Percentiles rank a stretch among this genome's conserved stretches.
These are phyloP conservation scores for Grifola frondosa DNA, from an alignment of 1,284 basidiomycete genomes.

Conservation along the genomic window DNA sequence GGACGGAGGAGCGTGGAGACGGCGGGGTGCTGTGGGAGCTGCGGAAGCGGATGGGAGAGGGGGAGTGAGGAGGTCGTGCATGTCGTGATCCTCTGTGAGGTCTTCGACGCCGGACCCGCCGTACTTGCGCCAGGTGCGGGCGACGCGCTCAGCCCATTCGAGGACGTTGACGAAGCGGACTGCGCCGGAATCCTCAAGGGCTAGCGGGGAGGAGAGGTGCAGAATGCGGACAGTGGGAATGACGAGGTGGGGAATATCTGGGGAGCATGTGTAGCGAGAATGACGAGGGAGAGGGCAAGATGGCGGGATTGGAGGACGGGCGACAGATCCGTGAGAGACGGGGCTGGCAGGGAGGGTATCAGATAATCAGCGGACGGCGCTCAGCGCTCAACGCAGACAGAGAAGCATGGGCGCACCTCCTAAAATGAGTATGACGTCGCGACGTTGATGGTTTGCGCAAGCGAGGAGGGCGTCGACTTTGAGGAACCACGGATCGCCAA, in stretches of 20 bases:
- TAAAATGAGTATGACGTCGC: slow-evolving; percentile 49
- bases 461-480: slow-evolving; percentile 29
- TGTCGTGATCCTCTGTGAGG: slow-evolving; percentile 31
- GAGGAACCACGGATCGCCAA: slow-evolving; percentile 39
- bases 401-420: slow-evolving; percentile 39
- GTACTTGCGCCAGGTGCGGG: slow-evolving; percentile 43
- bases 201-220: slow-evolving; percentile 42
- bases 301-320: slow-evolving; percentile 45
- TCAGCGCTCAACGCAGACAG: not conserved
- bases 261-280: slow-evolving; percentile 50
- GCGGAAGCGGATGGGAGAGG: slow-evolving; percentile 20
- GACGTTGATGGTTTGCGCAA: slow-evolving; percentile 25
- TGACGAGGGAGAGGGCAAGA: slow-evolving; percentile 45
- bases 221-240: slow-evolving; percentile 46
- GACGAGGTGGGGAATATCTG: slow-evolving; percentile 32
- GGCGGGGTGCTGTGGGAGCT: slow-evolving; percentile 26
- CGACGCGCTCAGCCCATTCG: slow-evolving; percentile 53
- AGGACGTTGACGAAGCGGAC: slow-evolving; percentile 49
- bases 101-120: slow-evolving; percentile 35
- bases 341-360: slow-evolving; percentile 36
- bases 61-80: slow-evolving; percentile 23
- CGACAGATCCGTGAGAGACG: slow-evolving; percentile 39
- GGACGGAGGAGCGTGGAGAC: slow-evolving; percentile 24
- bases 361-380: not conserved
- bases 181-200: slow-evolving; percentile 46